Percentiles rank a stretch among this genome's conserved stretches.
Conservation (phyloP, 2,329 filamentous ascomycete genomes). For the Knufia petricola region DNA sequence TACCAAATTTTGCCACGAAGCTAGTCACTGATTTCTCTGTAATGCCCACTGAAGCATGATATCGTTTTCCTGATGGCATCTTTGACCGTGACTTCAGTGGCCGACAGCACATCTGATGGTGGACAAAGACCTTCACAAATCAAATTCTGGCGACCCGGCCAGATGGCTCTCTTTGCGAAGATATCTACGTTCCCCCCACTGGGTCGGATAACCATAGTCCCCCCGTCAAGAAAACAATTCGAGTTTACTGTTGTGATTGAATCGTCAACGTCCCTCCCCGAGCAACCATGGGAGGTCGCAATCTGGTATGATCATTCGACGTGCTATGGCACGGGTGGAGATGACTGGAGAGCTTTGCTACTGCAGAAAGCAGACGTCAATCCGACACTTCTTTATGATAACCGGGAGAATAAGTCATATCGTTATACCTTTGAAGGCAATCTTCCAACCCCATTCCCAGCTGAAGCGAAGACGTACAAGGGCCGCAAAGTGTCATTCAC, state of each 20-base stretch:
- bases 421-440: conserved; percentile 27
- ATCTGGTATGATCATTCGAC: conserved; percentile 62
- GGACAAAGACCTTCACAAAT: conserved; percentile 24
- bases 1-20: neutral
- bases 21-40: neutral
- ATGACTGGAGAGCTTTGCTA: conserved; percentile 46
- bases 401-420: conserved; percentile 22
- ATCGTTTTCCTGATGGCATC: conserved; percentile 2
- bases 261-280: conserved; percentile 45
- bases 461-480: conserved; percentile 17
- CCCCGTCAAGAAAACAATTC: conserved; percentile 36
- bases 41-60: conserved; percentile 1
- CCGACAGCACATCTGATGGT: neutral
- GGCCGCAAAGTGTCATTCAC: conserved; percentile 31
- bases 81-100: neutral
- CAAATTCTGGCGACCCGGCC: conserved; percentile 29
- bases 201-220: conserved; percentile 60
- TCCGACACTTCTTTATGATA: conserved; percentile 23
- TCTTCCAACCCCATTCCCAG: conserved; percentile 18
- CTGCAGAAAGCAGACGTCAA: conserved; percentile 37
- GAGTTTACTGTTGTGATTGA: conserved; percentile 62
- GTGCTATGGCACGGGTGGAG: conserved; percentile 26
- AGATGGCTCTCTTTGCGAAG: conserved; percentile 44
- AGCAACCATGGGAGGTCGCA: conserved; percentile 59
- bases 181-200: conserved; percentile 61